Percentiles rank a stretch among this genome's conserved stretches.
These are phyloP conservation scores for Penstemon newberryi DNA, from an alignment of 257 asterid species.

Conservation along the genomic window DNA sequence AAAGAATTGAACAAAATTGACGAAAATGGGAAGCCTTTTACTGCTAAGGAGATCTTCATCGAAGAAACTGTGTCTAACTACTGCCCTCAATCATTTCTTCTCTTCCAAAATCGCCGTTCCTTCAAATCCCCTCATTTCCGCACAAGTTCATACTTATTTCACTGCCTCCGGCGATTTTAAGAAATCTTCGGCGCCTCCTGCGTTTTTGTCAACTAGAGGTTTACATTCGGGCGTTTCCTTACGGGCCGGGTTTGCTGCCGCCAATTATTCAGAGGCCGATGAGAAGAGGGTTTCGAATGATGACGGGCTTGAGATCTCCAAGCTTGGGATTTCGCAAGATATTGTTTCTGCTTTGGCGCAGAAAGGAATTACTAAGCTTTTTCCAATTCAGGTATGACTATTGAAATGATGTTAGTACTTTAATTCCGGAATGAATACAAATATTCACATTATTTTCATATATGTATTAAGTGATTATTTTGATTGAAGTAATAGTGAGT, in stretches of 20 bases:
- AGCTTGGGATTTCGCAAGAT: conserved; percentile 73
- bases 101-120: conserved; percentile 25
- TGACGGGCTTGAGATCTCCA: conserved; percentile 84
- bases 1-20: not conserved
- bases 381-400: conserved; percentile 82
- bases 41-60: conserved; percentile 11
- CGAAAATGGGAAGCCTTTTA: not conserved
- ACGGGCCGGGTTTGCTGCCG: conserved; percentile 56
- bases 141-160: conserved; percentile 18
- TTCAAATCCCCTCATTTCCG: conserved; percentile 14
- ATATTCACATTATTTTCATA: too few relatives aligned
- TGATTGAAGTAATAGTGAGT: too few relatives aligned
- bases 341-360: conserved; percentile 60
- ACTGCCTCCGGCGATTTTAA: too few relatives aligned
- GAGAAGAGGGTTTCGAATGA: conserved; percentile 43
- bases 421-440: too few relatives aligned
- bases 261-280: conserved; percentile 58
- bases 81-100: conserved; percentile 47
- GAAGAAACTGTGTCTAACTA: conserved; percentile 36
- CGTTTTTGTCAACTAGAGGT: conserved; percentile 31
- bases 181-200: conserved; percentile 14
- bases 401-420: too few relatives aligned
- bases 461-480: too few relatives aligned
- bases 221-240: conserved; percentile 51
- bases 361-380: conserved; percentile 77